These are phyloP conservation scores for Mitragyna speciosa DNA, from an alignment of 257 asterid species.

Conservation along the genomic window DNA sequence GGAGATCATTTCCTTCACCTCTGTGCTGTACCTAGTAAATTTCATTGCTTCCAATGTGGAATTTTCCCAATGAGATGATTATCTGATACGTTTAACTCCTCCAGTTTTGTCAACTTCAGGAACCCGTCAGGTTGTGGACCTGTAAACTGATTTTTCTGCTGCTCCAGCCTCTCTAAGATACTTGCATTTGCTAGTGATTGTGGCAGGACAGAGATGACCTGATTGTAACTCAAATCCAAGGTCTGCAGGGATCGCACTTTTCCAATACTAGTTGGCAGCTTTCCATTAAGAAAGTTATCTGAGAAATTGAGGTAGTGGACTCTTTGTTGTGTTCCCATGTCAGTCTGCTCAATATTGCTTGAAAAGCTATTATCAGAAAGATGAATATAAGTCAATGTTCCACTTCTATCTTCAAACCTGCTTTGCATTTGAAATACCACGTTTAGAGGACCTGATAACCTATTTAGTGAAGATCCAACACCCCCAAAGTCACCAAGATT, in stretches of 20 bases:
- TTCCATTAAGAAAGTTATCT: constrained; percentile 37
- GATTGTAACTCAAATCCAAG: constrained; percentile 62
- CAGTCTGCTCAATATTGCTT: constrained; percentile 39
- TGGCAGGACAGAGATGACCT: constrained; percentile 40
- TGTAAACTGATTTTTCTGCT: constrained; percentile 53
- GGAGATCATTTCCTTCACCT: constrained; percentile 95
- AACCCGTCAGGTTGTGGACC: constrained; percentile 56
- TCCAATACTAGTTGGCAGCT: constrained; percentile 45
- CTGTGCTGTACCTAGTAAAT: constrained; percentile 92
- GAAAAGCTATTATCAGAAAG: constrained; percentile 52
- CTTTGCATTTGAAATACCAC: constrained; percentile 31
- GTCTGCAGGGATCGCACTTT: constrained; percentile 30
- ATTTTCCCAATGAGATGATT: constrained; percentile 53
- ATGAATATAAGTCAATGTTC: constrained; percentile 41
- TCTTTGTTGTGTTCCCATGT: constrained; percentile 30
- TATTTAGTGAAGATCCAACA: constrained; percentile 57
- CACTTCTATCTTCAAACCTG: constrained; percentile 15
- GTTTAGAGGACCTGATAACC: constrained; percentile 40
- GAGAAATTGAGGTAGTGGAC: constrained; percentile 46
- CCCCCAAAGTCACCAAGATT: constrained; percentile 33
- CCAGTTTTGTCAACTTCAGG: constrained; percentile 40
- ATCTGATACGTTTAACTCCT: constrained; percentile 52
- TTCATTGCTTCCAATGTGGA: too few relatives aligned
- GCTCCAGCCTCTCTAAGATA: constrained; percentile 45
- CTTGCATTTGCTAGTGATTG: constrained; percentile 38